Evolutionary conservation across 805 yeast genomes (phyloP).

Genomic region (Metschnikowia peoriensis): DNA sequence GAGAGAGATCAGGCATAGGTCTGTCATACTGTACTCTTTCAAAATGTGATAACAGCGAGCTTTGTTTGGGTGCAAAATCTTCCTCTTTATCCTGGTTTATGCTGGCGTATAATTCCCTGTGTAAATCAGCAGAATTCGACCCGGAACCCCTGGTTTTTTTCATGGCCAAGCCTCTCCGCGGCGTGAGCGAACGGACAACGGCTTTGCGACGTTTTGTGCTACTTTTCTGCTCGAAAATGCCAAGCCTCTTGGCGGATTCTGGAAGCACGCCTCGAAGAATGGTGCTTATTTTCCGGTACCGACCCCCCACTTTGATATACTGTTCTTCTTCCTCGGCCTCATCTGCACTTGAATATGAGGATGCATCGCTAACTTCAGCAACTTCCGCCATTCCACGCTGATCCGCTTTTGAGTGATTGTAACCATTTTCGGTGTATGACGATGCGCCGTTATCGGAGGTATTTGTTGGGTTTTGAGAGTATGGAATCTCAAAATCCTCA

Average conservation of each 20-base stretch:
- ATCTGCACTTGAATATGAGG: background rate
- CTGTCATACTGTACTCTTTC: background rate
- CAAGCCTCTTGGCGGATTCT: slow-evolving; percentile 37
- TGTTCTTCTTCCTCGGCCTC: slow-evolving; percentile 14
- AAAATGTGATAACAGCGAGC: background rate
- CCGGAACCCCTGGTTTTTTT: slow-evolving; percentile 19
- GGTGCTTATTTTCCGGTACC: slow-evolving; percentile 25
- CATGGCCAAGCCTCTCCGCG: slow-evolving; percentile 39
- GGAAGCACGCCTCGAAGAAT: slow-evolving; percentile 39
- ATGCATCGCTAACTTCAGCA: background rate
- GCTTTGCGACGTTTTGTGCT: slow-evolving; percentile 7
- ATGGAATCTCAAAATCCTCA: slow-evolving; percentile 11
- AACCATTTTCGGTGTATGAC: too few relatives aligned
- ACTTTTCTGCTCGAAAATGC: slow-evolving; percentile 17
- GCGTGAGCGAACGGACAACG: slow-evolving; percentile 11
- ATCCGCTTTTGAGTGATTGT: too few relatives aligned
- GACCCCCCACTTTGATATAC: slow-evolving; percentile 20
- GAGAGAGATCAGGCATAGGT: slow-evolving; percentile 2
- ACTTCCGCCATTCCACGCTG: background rate
- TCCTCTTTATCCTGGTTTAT: background rate
- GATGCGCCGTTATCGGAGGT: background rate
- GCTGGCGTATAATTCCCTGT: slow-evolving; percentile 7
- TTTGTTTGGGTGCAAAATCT: background rate
- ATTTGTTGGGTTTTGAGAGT: background rate
- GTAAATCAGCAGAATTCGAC: slow-evolving; percentile 9